These are phyloP conservation scores for Fomitopsis pulvina DNA, from an alignment of 768 basidiomycete species.

Conservation along the genomic window DNA sequence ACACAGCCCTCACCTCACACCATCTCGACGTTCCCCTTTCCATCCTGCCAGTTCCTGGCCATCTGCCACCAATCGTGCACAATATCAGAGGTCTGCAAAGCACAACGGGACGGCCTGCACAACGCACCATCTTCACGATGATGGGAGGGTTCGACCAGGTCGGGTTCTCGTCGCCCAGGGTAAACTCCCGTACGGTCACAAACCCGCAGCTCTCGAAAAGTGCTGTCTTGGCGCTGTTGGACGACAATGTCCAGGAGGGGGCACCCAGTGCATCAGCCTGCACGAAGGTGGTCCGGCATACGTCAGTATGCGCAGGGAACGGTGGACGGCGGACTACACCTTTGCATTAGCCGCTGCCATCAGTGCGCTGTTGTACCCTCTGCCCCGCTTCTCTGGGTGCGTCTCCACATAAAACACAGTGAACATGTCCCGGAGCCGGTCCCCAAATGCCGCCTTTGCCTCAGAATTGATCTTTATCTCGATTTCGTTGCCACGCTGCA, in stretches of 20 bases:
- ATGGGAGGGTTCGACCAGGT: conserved; percentile 10
- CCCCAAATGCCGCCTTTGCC: neutral
- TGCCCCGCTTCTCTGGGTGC: neutral
- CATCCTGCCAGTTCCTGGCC: too few relatives aligned
- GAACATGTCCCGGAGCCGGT: neutral
- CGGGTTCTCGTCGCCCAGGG: conserved; percentile 12
- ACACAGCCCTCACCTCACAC: too few relatives aligned
- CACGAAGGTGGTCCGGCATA: neutral
- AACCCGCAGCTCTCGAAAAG: conserved; percentile 15
- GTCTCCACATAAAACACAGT: neutral
- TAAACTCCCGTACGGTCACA: conserved; percentile 3
- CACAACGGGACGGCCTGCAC: too few relatives aligned
- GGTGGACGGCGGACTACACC: neutral
- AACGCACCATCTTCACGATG: conserved; percentile 10
- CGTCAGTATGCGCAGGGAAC: neutral
- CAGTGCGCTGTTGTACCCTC: neutral
- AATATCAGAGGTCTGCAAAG: too few relatives aligned
- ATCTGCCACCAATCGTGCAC: too few relatives aligned
- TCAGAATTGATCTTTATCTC: neutral
- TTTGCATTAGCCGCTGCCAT: neutral
- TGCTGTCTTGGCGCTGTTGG: conserved; percentile 9
- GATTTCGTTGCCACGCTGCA: neutral
- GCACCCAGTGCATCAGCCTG: conserved; percentile 13
- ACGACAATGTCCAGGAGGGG: conserved; percentile 7
- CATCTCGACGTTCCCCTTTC: too few relatives aligned